These are phyloP conservation scores for Fusarium pseudograminearum DNA, from an alignment of 2,329 filamentous ascomycete species.

Conservation along the genomic window DNA sequence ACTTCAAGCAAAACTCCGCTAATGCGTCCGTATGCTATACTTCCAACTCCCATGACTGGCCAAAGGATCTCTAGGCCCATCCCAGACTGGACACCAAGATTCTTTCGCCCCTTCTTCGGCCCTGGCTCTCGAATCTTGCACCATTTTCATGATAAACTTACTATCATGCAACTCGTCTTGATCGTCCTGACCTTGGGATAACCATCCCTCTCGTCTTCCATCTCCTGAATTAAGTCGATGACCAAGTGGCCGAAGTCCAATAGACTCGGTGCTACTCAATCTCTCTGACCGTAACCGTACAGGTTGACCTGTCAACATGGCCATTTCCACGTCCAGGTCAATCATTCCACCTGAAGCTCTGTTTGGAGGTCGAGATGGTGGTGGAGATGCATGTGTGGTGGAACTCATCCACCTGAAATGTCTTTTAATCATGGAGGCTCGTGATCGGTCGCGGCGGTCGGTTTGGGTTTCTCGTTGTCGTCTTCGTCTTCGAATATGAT, in stretches of 20 bases:
- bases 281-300: constrained; percentile 11
- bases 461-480: background rate
- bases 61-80: constrained; percentile 37
- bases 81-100: constrained; percentile 43
- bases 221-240: constrained; percentile 33
- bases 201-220: constrained; percentile 35
- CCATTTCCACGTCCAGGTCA: constrained; percentile 39
- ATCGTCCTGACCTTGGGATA: constrained; percentile 6
- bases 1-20: background rate
- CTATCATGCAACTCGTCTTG: constrained; percentile 13
- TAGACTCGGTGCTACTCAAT: constrained; percentile 8
- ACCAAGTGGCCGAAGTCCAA: constrained; percentile 17
- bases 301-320: constrained; percentile 40
- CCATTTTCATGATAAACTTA: constrained; percentile 41
- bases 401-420: constrained; percentile 36
- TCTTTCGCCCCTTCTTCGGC: constrained; percentile 36
- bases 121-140: constrained; percentile 28
- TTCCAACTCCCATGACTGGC: constrained; percentile 34
- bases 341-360: constrained; percentile 19
- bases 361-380: constrained; percentile 2
- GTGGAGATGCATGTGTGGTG: constrained; percentile 12
- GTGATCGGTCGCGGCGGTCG: constrained; percentile 9
- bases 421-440: constrained; percentile 5
- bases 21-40: constrained; percentile 25
- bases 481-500: constrained; percentile 27